phyloP scores from a whole-genome alignment of 2,329 filamentous ascomycete species.

The Aureobasidium sp. region DNA sequence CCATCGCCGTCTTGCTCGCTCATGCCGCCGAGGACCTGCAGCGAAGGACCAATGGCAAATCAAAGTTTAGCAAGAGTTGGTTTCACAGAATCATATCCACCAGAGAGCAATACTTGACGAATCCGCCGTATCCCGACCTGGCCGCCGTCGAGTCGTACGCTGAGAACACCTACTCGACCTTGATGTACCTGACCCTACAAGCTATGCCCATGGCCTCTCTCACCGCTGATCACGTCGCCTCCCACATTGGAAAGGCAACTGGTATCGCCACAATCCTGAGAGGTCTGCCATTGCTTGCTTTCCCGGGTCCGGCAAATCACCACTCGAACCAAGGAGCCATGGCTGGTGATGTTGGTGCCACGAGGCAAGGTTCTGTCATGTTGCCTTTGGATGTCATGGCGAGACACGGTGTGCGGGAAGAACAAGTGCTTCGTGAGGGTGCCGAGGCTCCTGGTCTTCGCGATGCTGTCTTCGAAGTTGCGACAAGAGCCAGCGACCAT shows the following conservation, averaged over 20 bases:
- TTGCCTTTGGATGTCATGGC: constrained; percentile 88
- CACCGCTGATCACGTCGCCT: constrained; percentile 84
- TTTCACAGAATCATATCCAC: constrained; percentile 66
- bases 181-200: constrained; percentile 81
- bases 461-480: constrained; percentile 85
- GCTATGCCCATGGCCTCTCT: constrained; percentile 70
- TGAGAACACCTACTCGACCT: constrained; percentile 87
- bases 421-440: constrained; percentile 77
- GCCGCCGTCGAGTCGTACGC: constrained; percentile 75
- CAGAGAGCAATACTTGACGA: constrained; percentile 72
- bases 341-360: constrained; percentile 31
- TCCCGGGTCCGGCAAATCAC: constrained; percentile 54
- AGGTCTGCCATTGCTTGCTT: constrained; percentile 79
- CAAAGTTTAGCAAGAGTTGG: constrained; percentile 45
- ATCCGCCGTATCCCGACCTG: constrained; percentile 68
- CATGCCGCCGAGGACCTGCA: constrained; percentile 55
- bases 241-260: constrained; percentile 87
- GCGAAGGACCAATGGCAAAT: constrained; percentile 36
- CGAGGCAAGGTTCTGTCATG: constrained; percentile 57
- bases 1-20: constrained; percentile 76
- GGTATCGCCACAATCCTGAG: constrained; percentile 82
- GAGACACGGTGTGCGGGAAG: constrained; percentile 68
- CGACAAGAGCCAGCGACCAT: constrained; percentile 90
- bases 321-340: constrained; percentile 41
- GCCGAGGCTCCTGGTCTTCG: constrained; percentile 69